These are phyloP conservation scores for Heimioporus sp. DNA, from an alignment of 768 basidiomycete species.

Conservation along the genomic window DNA sequence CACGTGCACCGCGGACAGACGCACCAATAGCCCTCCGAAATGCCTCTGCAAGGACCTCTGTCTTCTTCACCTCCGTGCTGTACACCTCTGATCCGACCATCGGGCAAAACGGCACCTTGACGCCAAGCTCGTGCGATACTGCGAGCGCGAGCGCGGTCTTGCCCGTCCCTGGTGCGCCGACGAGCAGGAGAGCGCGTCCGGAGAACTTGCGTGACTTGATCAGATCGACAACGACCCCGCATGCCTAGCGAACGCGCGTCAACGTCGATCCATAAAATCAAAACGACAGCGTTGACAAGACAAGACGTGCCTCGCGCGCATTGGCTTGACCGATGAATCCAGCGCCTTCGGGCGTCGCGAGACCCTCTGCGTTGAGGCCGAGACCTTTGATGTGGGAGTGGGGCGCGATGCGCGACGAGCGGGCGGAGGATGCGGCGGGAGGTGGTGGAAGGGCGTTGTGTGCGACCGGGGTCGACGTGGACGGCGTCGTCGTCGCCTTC, in stretches of 20 bases:
- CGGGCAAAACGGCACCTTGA: conserved; percentile 96
- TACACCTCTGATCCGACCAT: conserved; percentile 99
- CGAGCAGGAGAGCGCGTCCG: conserved; percentile 87
- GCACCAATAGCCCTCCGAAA: conserved; percentile 94
- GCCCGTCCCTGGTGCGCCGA: conserved; percentile 95
- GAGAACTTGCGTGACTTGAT: conserved; percentile 92
- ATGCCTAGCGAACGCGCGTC: conserved; percentile 54
- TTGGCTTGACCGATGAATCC: conserved; percentile 91
- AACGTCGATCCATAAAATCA: not conserved
- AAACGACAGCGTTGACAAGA: not conserved
- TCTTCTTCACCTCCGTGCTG: conserved; percentile 97
- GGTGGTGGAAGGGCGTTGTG: conserved; percentile 77
- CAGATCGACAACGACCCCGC: conserved; percentile 86
- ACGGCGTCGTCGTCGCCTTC: conserved; percentile 43
- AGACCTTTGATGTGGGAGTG: conserved; percentile 98
- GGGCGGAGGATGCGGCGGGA: conserved; percentile 54
- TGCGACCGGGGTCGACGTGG: conserved; percentile 54
- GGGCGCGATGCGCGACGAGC: conserved; percentile 80
- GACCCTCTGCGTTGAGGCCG: conserved; percentile 82
- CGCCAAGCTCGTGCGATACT: conserved; percentile 89
- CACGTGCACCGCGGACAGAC: conserved; percentile 25
- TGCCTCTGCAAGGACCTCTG: conserved; percentile 92
- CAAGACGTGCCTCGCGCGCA: conserved; percentile 75
- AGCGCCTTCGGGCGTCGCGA: conserved; percentile 65
- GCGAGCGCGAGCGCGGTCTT: conserved; percentile 98